Conservation (phyloP, 2,329 filamentous ascomycete species). For the Penicillium carneum region DNA sequence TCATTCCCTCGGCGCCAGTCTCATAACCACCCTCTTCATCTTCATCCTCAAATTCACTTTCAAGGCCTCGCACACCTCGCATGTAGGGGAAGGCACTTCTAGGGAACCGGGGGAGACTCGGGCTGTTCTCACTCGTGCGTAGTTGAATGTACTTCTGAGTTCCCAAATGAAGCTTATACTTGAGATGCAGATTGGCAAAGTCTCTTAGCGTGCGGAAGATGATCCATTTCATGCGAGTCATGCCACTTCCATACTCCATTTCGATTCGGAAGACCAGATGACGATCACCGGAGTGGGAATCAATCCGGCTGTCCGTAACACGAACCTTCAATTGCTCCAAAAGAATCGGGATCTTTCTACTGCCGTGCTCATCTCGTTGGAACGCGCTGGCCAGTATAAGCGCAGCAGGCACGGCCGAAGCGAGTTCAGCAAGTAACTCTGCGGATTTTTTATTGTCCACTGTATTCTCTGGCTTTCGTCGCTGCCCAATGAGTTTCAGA, state of each 20-base stretch:
- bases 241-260: constrained; percentile 92
- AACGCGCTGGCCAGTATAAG: constrained; percentile 97
- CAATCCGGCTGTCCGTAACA: constrained; percentile 80
- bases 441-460: constrained; percentile 95
- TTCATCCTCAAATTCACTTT: constrained; percentile 79
- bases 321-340: constrained; percentile 91
- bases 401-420: constrained; percentile 89
- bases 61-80: constrained; percentile 77
- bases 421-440: constrained; percentile 91
- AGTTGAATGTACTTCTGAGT: constrained; percentile 83
- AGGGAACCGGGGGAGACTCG: constrained; percentile 89
- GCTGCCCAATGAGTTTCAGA: constrained; percentile 75
- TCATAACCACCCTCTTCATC: constrained; percentile 59
- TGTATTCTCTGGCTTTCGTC: constrained; percentile 80
- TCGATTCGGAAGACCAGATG: constrained; percentile 91
- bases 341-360: constrained; percentile 91
- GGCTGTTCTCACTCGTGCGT: constrained; percentile 70
- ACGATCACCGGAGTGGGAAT: constrained; percentile 64
- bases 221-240: constrained; percentile 95
- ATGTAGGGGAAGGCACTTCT: constrained; percentile 88
- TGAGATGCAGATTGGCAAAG: constrained; percentile 89
- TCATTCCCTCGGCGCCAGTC: constrained; percentile 69
- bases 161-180: constrained; percentile 86
- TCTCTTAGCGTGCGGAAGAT: constrained; percentile 86
- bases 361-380: constrained; percentile 93